These are phyloP conservation scores for Pseudisothecium myosuroides DNA, from an alignment of 225 moss, liverwort and hornwort genomes.

Conservation along the genomic window DNA sequence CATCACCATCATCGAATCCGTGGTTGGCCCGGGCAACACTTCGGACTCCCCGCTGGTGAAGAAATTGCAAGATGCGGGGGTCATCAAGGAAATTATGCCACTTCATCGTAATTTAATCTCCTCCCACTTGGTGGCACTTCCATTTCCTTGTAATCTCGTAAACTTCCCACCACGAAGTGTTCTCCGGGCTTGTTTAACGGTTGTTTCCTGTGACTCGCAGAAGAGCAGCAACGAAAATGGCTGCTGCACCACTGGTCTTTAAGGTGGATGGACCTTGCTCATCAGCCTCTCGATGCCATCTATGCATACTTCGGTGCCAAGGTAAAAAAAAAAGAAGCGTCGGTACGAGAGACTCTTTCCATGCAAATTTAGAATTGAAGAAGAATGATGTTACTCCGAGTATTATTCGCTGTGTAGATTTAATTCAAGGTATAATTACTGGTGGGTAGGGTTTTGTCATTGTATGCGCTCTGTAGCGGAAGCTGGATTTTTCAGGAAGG, in stretches of 20 bases:
- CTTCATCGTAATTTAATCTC: slow-evolving; percentile 55
- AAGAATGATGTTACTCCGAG: no score
- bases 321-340: neutral
- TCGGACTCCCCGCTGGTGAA: slow-evolving; percentile 36
- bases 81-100: slow-evolving; percentile 77
- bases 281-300: slow-evolving; percentile 75
- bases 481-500: no score
- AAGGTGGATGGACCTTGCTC: slow-evolving; percentile 53
- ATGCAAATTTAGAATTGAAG: neutral
- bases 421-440: neutral
- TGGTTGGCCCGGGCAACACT: slow-evolving; percentile 28
- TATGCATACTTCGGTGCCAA: slow-evolving; percentile 85
- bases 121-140: neutral
- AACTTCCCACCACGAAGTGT: neutral
- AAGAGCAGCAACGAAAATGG: slow-evolving; percentile 65
- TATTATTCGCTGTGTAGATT: neutral
- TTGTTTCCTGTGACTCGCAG: slow-evolving; percentile 11
- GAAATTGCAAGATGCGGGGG: slow-evolving; percentile 39
- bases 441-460: neutral
- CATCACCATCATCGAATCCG: slow-evolving; percentile 18
- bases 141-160: neutral
- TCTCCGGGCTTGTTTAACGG: neutral
- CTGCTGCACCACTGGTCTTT: slow-evolving; percentile 68
- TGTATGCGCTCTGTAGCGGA: neutral
- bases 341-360: neutral